These are phyloP conservation scores for Astrothelium macrocarpum DNA, from an alignment of 495 filamentous ascomycete genomes.

Conservation along the genomic window DNA sequence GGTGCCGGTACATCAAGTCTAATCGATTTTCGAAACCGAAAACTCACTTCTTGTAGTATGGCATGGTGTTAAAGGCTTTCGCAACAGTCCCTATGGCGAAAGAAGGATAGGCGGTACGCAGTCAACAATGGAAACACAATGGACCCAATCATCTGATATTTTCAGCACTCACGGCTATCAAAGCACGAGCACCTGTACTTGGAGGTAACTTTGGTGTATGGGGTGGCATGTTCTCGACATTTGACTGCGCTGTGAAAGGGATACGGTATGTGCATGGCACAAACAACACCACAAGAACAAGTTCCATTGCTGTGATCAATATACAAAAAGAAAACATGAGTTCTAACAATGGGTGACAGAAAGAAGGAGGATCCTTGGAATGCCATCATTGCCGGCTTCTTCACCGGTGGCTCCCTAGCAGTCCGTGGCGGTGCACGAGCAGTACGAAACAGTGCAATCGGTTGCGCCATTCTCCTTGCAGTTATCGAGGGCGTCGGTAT, in stretches of 20 bases:
- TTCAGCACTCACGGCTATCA: constrained; percentile 78
- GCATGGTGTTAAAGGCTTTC: constrained; percentile 96
- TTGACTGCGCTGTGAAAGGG: constrained; percentile 96
- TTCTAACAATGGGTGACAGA: not conserved
- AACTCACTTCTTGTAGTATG: constrained; percentile 53
- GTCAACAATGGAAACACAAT: not conserved
- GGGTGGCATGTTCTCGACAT: constrained; percentile 90
- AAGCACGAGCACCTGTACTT: constrained; percentile 88
- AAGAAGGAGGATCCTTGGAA: constrained; percentile 97
- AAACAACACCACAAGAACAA: not conserved
- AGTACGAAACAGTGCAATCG: constrained; percentile 87
- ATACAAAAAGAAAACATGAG: not conserved
- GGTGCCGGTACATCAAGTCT: constrained; percentile 36
- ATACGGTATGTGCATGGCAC: constrained; percentile 38
- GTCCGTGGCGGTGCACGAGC: constrained; percentile 82
- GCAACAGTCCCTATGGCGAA: constrained; percentile 85
- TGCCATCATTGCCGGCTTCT: constrained; percentile 91
- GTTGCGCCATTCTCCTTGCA: constrained; percentile 83
- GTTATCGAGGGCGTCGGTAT: constrained; percentile 98
- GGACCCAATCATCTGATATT: not conserved
- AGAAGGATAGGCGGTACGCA: constrained; percentile 67
- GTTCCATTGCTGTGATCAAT: not conserved
- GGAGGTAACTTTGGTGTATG: constrained; percentile 97
- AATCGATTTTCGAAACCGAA: not conserved
- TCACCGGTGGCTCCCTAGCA: constrained; percentile 87